These are phyloP conservation scores for Calamus simplicifolius DNA, from an alignment of 176 grass and related monocot genomes.

Conservation along the genomic window DNA sequence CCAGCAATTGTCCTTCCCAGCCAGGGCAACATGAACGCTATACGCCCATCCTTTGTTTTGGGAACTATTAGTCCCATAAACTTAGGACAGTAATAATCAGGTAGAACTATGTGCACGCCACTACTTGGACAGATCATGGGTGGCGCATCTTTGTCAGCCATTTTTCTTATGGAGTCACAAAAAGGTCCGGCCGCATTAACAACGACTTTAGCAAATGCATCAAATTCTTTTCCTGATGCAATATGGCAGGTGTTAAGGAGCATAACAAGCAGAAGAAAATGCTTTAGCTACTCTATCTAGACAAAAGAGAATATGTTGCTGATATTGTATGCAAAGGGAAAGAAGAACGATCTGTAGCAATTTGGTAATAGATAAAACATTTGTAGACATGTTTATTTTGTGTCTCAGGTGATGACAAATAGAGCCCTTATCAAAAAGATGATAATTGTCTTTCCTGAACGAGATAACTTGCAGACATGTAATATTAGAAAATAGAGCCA, in stretches of 20 bases:
- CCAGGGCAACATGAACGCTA: conserved; percentile 97
- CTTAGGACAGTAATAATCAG: conserved; percentile 93
- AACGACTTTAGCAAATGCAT: conserved; percentile 75
- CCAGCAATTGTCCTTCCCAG: conserved; percentile 79
- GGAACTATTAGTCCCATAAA: conserved; percentile 93
- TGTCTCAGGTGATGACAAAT: too few relatives aligned
- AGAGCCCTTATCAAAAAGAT: too few relatives aligned
- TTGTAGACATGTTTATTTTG: too few relatives aligned
- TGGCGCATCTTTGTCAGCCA: conserved; percentile 52
- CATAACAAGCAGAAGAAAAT: neutral
- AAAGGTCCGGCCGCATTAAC: conserved; percentile 85
- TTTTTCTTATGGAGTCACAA: conserved; percentile 82
- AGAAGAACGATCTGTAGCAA: too few relatives aligned
- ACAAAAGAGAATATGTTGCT: too few relatives aligned
- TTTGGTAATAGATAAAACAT: too few relatives aligned
- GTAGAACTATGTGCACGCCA: conserved; percentile 90
- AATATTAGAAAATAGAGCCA: too few relatives aligned
- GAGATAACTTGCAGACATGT: too few relatives aligned
- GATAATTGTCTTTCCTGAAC: too few relatives aligned
- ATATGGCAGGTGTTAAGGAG: conserved; percentile 15
- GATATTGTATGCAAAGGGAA: too few relatives aligned
- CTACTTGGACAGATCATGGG: conserved; percentile 83
- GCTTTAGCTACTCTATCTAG: too few relatives aligned
- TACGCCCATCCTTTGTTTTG: conserved; percentile 97
- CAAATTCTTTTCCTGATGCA: conserved; percentile 62